Evolutionary conservation across 306 rosid genomes (phyloP).

Genomic region (Quercus gilva): DNA sequence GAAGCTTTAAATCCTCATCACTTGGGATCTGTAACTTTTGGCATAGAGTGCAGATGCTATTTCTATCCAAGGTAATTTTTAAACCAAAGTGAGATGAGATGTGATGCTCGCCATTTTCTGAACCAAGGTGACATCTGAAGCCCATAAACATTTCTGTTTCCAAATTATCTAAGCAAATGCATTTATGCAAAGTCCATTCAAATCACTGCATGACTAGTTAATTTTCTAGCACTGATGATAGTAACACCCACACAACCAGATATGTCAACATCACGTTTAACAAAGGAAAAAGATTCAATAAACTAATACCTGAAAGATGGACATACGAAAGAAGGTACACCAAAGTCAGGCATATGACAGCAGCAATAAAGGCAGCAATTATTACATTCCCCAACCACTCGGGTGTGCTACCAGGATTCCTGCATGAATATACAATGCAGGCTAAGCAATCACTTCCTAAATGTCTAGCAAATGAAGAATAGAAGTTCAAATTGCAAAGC

Average conservation of each 20-base stretch:
- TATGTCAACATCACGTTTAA: slow-evolving; percentile 9
- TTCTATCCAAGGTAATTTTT: background rate
- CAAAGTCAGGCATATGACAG: slow-evolving; percentile 60
- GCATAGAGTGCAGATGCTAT: background rate
- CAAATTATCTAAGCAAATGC: background rate
- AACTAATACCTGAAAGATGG: slow-evolving; percentile 83
- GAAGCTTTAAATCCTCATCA: background rate
- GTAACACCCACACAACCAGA: background rate
- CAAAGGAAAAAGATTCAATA: slow-evolving; percentile 1
- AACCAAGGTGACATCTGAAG: background rate
- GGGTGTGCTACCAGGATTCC: slow-evolving; percentile 90
- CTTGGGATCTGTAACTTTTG: background rate
- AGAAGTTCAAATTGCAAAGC: background rate
- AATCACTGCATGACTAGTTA: background rate
- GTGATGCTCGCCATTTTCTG: background rate
- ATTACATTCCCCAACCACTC: slow-evolving; percentile 82
- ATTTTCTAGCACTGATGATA: background rate
- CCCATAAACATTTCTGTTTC: background rate
- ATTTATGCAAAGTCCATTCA: background rate
- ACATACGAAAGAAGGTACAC: slow-evolving; percentile 90
- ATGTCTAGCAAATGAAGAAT: slow-evolving; percentile 4
- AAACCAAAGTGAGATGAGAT: background rate
- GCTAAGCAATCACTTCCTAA: slow-evolving; percentile 11
- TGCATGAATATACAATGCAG: slow-evolving; percentile 36
- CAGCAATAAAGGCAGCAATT: slow-evolving; percentile 60